Conservation (phyloP, 345 rosid genomes). For the Lepidium africanum region DNA sequence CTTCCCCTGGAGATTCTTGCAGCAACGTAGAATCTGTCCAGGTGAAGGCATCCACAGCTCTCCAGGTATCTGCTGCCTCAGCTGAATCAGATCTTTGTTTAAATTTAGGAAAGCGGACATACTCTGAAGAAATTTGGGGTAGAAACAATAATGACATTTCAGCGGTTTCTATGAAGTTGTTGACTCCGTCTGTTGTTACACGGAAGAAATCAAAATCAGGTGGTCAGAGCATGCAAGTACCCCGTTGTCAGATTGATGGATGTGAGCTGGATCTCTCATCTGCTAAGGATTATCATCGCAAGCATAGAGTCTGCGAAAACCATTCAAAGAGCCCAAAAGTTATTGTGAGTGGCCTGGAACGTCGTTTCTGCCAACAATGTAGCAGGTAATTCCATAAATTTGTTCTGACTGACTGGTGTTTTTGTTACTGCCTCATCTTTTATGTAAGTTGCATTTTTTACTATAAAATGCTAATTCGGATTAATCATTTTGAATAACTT, state of each 20-base stretch:
- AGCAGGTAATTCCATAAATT: constrained; percentile 53
- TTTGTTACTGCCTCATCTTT: neutral
- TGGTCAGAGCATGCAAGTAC: constrained; percentile 41
- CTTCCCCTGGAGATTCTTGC: constrained; percentile 26
- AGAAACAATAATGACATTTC: constrained; percentile 40
- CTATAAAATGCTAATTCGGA: neutral
- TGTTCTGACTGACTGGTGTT: neutral
- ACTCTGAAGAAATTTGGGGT: constrained; percentile 56
- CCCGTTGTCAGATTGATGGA: constrained; percentile 75
- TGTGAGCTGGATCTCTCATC: constrained; percentile 50
- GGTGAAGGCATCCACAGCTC: constrained; percentile 15
- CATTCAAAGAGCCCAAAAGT: constrained; percentile 75
- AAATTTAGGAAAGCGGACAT: constrained; percentile 35
- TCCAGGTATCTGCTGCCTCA: constrained; percentile 16
- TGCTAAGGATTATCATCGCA: constrained; percentile 67
- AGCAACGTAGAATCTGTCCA: constrained; percentile 23
- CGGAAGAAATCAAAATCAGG: constrained; percentile 57
- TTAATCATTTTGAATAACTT: neutral
- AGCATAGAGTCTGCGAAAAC: constrained; percentile 76
- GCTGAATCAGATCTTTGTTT: constrained; percentile 26
- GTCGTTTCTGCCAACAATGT: constrained; percentile 89
- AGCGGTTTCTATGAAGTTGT: constrained; percentile 26
- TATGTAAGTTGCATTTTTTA: neutral
- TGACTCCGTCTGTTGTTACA: constrained; percentile 36
- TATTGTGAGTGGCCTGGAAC: constrained; percentile 54